A percentile compares a stretch with the other conserved stretches of the same genome.
phyloP scores from a whole-genome alignment of 1,284 basidiomycete species.

The Irpex sp. region DNA sequence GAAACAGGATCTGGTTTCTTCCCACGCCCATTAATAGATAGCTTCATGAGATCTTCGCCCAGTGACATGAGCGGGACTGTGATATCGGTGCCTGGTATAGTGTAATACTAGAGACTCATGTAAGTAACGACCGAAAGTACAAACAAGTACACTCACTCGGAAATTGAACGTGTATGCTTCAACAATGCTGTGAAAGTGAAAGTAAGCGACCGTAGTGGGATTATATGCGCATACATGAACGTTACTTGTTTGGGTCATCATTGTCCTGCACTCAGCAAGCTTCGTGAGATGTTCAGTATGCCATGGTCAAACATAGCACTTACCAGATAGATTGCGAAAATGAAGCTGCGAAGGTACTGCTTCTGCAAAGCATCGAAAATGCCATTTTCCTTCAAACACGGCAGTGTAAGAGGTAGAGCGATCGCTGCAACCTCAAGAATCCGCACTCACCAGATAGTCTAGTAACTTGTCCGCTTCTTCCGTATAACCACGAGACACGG shows the following conservation, averaged over 20 bases:
- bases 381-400: conserved; percentile 59
- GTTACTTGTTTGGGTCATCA: conserved; percentile 76
- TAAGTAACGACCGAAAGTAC: not conserved
- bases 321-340: conserved; percentile 80
- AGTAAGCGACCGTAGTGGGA: not conserved
- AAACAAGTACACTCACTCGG: conserved; percentile 38
- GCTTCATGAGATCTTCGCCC: conserved; percentile 50
- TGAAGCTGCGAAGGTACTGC: conserved; percentile 73
- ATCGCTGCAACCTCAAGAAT: not conserved
- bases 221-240: conserved; percentile 20
- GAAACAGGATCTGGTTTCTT: conserved; percentile 47
- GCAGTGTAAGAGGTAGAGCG: not conserved
- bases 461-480: conserved; percentile 77
- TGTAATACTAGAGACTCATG: conserved; percentile 46
- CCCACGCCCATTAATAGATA: conserved; percentile 37
- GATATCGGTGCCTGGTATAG: conserved; percentile 49
- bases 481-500: conserved; percentile 69
- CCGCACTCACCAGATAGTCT: conserved; percentile 63
- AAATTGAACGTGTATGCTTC: conserved; percentile 84
- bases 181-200: conserved; percentile 50
- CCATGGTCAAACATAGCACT: conserved; percentile 18
- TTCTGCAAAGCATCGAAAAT: conserved; percentile 78
- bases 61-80: conserved; percentile 66
- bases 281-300: too few relatives aligned
- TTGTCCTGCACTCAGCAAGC: conserved; percentile 46